Evolutionary conservation across 176 grass and related monocot species (phyloP).

Genomic region (Oryza glaberrima): DNA sequence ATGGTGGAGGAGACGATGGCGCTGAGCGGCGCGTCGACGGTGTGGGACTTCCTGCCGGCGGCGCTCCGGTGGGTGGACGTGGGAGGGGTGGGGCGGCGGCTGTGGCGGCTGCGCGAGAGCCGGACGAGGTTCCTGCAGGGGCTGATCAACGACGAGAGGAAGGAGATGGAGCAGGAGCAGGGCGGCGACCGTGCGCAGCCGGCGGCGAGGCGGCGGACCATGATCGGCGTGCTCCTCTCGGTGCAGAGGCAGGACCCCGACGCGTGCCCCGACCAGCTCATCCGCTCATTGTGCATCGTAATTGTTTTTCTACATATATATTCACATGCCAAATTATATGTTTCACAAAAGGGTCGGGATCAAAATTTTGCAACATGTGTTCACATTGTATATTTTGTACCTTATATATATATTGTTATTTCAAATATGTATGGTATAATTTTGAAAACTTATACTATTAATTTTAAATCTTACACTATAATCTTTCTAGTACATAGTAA

Average conservation of each 20-base stretch:
- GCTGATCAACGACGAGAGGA: conserved; percentile 6
- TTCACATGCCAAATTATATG: too few relatives aligned
- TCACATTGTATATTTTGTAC: too few relatives aligned
- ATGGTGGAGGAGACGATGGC: conserved; percentile 52
- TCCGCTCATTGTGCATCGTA: conserved; percentile 26
- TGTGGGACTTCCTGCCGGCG: conserved; percentile 36
- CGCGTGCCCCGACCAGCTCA: conserved; percentile 28
- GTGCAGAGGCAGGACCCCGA: conserved; percentile 3
- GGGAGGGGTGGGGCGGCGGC: not conserved
- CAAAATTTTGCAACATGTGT: too few relatives aligned
- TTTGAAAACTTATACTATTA: too few relatives aligned
- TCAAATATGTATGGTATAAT: too few relatives aligned
- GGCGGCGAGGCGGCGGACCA: not conserved
- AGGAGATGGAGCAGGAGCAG: not conserved
- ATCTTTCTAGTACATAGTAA: too few relatives aligned
- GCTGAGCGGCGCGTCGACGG: conserved; percentile 24
- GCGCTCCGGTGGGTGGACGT: conserved; percentile 31
- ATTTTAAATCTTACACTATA: too few relatives aligned
- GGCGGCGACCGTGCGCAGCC: too few relatives aligned
- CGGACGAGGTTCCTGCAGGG: conserved; percentile 27
- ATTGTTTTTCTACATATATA: not conserved
- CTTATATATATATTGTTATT: too few relatives aligned
- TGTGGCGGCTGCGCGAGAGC: not conserved
- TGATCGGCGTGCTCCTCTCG: conserved; percentile 16
- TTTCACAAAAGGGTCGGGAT: too few relatives aligned